These are phyloP conservation scores for Alternaria incomplexa DNA, from an alignment of 2,329 filamentous ascomycete species.

Conservation along the genomic window DNA sequence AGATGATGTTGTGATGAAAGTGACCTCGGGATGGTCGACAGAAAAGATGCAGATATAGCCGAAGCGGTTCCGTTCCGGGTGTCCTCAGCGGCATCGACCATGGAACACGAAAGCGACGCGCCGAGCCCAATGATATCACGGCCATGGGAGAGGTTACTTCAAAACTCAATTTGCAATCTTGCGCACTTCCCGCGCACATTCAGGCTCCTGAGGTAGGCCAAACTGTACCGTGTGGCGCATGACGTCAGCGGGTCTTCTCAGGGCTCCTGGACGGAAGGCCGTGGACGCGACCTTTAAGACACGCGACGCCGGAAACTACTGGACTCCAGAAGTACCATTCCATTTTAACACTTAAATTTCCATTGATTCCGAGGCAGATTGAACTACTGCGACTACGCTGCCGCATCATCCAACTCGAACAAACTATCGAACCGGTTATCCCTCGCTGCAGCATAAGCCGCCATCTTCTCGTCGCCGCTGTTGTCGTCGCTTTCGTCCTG, in stretches of 20 bases:
- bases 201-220: background rate
- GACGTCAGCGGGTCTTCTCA: background rate
- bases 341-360: background rate
- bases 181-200: background rate
- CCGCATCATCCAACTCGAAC: conserved; percentile 9
- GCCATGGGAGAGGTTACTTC: background rate
- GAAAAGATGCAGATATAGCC: conserved; percentile 13
- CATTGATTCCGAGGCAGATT: background rate
- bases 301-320: background rate
- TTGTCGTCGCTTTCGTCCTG: conserved; percentile 3
- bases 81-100: background rate
- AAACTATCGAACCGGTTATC: conserved; percentile 52
- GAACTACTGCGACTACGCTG: background rate
- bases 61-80: conserved; percentile 6
- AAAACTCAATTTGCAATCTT: background rate
- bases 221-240: background rate
- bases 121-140: background rate
- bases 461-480: conserved; percentile 29
- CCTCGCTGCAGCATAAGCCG: conserved; percentile 48
- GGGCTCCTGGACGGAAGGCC: background rate
- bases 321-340: background rate
- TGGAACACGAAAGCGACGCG: conserved; percentile 1
- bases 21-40: conserved; percentile 1
- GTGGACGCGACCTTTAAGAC: background rate
- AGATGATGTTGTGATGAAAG: conserved; percentile 21